phyloP scores from a whole-genome alignment of 2,329 filamentous ascomycete species.

The Aspergillus sp. region DNA sequence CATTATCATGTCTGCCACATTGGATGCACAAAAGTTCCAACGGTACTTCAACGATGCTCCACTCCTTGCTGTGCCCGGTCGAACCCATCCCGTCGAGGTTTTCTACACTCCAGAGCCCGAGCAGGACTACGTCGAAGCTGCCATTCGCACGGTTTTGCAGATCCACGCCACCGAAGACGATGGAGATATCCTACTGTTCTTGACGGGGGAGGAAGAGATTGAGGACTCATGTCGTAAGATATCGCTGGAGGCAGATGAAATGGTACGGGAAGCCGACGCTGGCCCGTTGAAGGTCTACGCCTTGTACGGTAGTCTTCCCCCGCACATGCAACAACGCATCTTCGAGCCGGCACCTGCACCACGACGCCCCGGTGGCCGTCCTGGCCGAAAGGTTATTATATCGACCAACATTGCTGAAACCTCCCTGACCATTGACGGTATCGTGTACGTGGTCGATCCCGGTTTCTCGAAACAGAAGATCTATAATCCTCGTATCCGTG shows the following conservation, averaged over 20 bases:
- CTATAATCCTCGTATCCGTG: conserved; percentile 92
- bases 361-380: conserved; percentile 63
- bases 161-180: conserved; percentile 90
- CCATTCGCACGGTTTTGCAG: conserved; percentile 87
- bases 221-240: conserved; percentile 95
- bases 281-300: conserved; percentile 87
- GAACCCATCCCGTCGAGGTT: conserved; percentile 94
- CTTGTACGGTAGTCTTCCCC: conserved; percentile 86
- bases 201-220: conserved; percentile 97
- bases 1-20: conserved; percentile 96
- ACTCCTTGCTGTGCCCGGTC: conserved; percentile 83
- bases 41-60: conserved; percentile 94
- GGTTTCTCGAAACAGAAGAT: conserved; percentile 99
- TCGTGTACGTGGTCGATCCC: conserved; percentile 98
- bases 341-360: conserved; percentile 81
- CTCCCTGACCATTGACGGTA: conserved; percentile 93
- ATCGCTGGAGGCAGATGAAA: conserved; percentile 78
- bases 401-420: conserved; percentile 98
- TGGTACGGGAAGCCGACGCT: conserved; percentile 81
- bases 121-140: conserved; percentile 92
- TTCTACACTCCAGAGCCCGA: conserved; percentile 97
- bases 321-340: conserved; percentile 86
- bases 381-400: conserved; percentile 89
- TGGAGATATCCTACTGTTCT: conserved; percentile 86
- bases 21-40: conserved; percentile 97